Base-by-base conservation (phyloP, 805 yeast species). In the Kluyveromyces starmeri region DNA sequence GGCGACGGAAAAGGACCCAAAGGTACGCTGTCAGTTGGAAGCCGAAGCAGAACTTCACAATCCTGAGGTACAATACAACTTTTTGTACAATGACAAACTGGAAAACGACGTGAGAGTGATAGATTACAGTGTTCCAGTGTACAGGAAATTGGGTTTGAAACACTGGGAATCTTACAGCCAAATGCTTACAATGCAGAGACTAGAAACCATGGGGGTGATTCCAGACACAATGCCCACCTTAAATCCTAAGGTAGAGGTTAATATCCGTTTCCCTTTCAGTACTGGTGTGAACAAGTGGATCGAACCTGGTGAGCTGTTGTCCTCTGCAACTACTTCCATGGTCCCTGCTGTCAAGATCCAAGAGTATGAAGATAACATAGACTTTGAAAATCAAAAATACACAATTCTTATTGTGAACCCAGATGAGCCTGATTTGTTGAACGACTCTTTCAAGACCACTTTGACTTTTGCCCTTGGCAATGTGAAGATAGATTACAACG, bases 141-240 rank as follows among this genome's bases (percentile, higher is more conserved):
- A 76, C 62, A 75, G 95, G 55, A 61, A 73, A 32, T 64, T 74
- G 43, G 72, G 83, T 39, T 64, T 73, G 47, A 62, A 78, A 41
- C 72, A 78, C 43, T 89, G 96, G 96, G 72, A 75, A 53, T 47
- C 55, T 4, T 67, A 77, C 42, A 78, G 73, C 28, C 73, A 75
- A 58, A 81, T 85, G 83, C 53, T 84, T 34, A 65, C 79, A 35
- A 84, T 92, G 92, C 96, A 92, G 64, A 76, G 97, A 64, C 61
- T 92, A 35, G 98, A 92, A 62, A 76, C 81, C 37, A 63, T 85
- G 46, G 71, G 71, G 27, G 84, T 84, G 27, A 83, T 92, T 39
- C 98, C 98, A 11, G 98, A 92, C 55, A 88, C 97, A 3, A 55
- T 92, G 57, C 92, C 96, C 18, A 86, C 96, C 2, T 59, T 92